These are phyloP conservation scores for Bacterosira constricta DNA, from an alignment of 108 stramenopile genomes.

Conservation along the genomic window DNA sequence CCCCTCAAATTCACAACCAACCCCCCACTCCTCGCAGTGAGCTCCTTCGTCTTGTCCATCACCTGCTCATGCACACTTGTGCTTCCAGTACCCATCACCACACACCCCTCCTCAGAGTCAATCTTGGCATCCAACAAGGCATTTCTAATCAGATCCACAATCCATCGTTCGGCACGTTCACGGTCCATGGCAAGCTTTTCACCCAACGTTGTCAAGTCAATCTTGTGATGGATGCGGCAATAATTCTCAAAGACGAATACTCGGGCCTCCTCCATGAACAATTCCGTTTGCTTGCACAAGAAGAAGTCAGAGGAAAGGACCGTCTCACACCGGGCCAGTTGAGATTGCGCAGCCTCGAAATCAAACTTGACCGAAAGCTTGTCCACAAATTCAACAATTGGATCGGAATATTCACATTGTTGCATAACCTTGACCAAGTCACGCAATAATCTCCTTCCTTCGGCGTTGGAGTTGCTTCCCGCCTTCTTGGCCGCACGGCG, in stretches of 20 bases:
- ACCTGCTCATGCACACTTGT: constrained; percentile 90
- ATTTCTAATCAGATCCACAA: constrained; percentile 97
- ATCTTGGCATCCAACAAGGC: constrained; percentile 96
- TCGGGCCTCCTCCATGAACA: constrained; percentile 98
- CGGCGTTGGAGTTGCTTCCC: constrained; percentile 57
- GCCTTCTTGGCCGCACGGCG: constrained; percentile 83
- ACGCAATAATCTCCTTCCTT: constrained; percentile 75
- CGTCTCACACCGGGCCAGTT: constrained; percentile 82
- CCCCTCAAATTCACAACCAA: constrained; percentile 69
- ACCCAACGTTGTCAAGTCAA: constrained; percentile 94
- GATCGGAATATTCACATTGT: constrained; percentile 95
- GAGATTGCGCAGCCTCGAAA: constrained; percentile 95
- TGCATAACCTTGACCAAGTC: constrained; percentile 92
- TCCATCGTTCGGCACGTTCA: constrained; percentile 96
- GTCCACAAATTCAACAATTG: constrained; percentile 97
- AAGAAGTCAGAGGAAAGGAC: constrained; percentile 96
- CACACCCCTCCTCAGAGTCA: constrained; percentile 91
- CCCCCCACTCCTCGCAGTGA: constrained; percentile 84
- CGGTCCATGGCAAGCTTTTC: constrained; percentile 94
- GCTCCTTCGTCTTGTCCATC: constrained; percentile 96
- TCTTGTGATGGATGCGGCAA: constrained; percentile 98
- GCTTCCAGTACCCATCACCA: constrained; percentile 91
- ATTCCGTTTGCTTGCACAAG: constrained; percentile 89
- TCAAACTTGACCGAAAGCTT: constrained; percentile 96
- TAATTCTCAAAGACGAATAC: constrained; percentile 99